phyloP scores from a whole-genome alignment of 2,329 filamentous ascomycete genomes.

The Fusarium beomiforme region DNA sequence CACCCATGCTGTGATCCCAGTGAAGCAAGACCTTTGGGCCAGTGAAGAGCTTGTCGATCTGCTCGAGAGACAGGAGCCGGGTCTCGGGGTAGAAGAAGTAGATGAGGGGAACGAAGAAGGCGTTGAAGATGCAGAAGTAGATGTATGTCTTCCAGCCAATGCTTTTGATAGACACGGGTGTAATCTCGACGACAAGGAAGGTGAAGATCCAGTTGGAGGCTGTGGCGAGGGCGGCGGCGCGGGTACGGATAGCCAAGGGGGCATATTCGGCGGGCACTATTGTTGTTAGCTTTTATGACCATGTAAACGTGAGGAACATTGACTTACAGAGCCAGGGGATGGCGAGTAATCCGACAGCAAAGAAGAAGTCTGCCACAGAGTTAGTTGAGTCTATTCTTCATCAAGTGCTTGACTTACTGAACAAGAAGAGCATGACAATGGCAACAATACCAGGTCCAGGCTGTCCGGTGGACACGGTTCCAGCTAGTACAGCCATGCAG shows the following conservation, averaged over 20 bases:
- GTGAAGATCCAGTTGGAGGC: slow-evolving; percentile 52
- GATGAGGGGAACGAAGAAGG: slow-evolving; percentile 53
- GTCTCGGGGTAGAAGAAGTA: slow-evolving; percentile 62
- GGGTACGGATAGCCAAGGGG: slow-evolving; percentile 51
- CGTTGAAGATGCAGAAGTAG: slow-evolving; percentile 52
- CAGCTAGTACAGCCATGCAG: slow-evolving; percentile 59
- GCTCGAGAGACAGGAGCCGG: slow-evolving; percentile 58
- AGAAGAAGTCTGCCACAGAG: slow-evolving; percentile 48
- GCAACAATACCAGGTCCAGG: slow-evolving; percentile 53
- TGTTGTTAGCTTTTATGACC: background rate
- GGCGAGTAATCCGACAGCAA: slow-evolving; percentile 53
- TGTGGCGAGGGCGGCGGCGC: slow-evolving; percentile 51
- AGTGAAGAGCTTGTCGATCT: slow-evolving; percentile 56
- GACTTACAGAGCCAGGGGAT: slow-evolving; percentile 50
- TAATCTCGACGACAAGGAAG: slow-evolving; percentile 52
- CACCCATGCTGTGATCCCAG: slow-evolving; percentile 48
- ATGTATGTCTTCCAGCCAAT: slow-evolving; percentile 53
- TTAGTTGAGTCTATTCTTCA: background rate
- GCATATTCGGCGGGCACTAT: slow-evolving; percentile 56
- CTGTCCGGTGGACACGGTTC: slow-evolving; percentile 53
- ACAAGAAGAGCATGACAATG: slow-evolving; percentile 56
- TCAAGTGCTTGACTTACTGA: slow-evolving; percentile 34
- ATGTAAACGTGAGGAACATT: rapidly evolving
- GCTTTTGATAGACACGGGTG: slow-evolving; percentile 49
- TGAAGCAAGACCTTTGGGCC: slow-evolving; percentile 46